Conservation (phyloP, 257 asterid genomes). For the Henckelia pumila region DNA sequence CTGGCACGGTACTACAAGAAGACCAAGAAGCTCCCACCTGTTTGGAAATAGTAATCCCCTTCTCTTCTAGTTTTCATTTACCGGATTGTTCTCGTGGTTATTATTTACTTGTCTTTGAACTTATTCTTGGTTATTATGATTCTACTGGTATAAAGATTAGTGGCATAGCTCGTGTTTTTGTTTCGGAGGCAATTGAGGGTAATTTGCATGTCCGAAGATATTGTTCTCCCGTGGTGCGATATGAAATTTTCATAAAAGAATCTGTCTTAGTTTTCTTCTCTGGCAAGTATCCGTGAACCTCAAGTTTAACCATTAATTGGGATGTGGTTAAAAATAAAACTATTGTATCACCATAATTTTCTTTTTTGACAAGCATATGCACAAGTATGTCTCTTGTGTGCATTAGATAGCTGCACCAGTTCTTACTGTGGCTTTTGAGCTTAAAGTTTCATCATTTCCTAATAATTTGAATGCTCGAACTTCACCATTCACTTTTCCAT, state of each 20-base stretch:
- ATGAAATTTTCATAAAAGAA: background rate
- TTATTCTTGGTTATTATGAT: background rate
- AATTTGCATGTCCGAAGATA: background rate
- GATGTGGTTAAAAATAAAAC: background rate
- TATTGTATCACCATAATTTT: too few species aligned
- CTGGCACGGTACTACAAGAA: conserved; percentile 70
- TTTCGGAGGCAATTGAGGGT: too few species aligned
- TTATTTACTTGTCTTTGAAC: background rate
- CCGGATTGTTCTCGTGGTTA: background rate
- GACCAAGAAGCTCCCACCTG: conserved; percentile 75
- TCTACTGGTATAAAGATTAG: background rate
- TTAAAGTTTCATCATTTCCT: background rate
- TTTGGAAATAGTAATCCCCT: conserved; percentile 62
- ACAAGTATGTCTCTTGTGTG: too few species aligned
- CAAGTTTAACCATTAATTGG: background rate
- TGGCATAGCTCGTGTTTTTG: background rate
- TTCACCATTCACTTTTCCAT: background rate
- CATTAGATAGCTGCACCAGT: too few species aligned
- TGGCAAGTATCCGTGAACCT: too few species aligned
- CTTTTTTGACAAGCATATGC: too few species aligned
- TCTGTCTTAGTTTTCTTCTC: background rate
- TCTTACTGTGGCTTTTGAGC: background rate
- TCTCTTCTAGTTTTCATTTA: background rate
- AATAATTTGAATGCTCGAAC: background rate
- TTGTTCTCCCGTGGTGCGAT: background rate